These are phyloP conservation scores for Limnanthes douglasii DNA, from an alignment of 345 rosid genomes.

Conservation along the genomic window DNA sequence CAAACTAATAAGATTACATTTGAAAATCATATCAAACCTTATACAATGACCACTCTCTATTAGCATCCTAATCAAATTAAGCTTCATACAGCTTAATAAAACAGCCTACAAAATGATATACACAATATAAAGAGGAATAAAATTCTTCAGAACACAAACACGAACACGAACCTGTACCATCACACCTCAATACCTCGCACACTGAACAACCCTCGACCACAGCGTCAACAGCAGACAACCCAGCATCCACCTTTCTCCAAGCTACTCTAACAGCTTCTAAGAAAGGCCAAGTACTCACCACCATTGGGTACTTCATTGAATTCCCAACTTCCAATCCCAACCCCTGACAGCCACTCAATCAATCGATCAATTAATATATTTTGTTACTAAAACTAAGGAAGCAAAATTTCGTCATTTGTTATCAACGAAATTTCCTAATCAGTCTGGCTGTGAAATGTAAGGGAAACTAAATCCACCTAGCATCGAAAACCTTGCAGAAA, in stretches of 20 bases:
- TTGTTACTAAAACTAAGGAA: neutral
- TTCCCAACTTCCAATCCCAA: conserved; percentile 16
- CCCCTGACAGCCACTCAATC: conserved; percentile 18
- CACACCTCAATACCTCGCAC: conserved; percentile 80
- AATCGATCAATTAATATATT: neutral
- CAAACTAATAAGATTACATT: no score
- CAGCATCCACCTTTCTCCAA: conserved; percentile 49
- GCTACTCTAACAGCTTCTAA: conserved; percentile 81
- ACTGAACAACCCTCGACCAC: conserved; percentile 94
- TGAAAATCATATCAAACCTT: no score
- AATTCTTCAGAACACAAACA: no score
- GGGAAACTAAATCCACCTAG: no score
- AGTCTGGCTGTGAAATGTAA: no score
- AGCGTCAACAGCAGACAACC: conserved; percentile 62
- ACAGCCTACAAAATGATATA: no score
- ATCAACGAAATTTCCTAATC: no score
- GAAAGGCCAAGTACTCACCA: conserved; percentile 89
- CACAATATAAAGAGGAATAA: no score
- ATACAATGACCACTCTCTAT: no score
- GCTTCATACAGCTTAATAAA: no score
- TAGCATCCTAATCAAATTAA: no score
- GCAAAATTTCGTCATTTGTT: neutral
- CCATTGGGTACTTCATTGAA: conserved; percentile 40
- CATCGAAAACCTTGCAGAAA: no score
- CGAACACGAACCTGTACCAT: conserved; percentile 54